phyloP scores from a whole-genome alignment of 169 alveolate species.

The Plasmodium billcollinsi region DNA sequence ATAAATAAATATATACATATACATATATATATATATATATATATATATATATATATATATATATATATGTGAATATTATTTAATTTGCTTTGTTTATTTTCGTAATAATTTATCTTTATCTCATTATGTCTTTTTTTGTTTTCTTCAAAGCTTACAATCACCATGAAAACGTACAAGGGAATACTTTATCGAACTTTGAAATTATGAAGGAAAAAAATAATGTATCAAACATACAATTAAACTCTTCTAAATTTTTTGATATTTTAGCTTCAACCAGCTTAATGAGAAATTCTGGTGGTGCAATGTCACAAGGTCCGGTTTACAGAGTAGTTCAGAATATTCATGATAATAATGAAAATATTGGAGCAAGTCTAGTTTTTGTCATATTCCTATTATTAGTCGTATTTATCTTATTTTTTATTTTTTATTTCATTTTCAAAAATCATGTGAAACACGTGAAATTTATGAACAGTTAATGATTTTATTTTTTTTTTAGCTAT shows the following conservation, averaged over 20 bases:
- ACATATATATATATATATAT: slow-evolving; percentile 1
- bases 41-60: not conserved
- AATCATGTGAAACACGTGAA: slow-evolving; percentile 57
- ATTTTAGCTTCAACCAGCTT: slow-evolving; percentile 30
- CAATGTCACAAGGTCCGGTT: not conserved
- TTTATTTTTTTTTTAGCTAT: not conserved
- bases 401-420: slow-evolving; percentile 47
- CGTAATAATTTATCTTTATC: not conserved
- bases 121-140: slow-evolving; percentile 3
- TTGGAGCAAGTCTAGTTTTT: slow-evolving; percentile 51
- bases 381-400: slow-evolving; percentile 33
- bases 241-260: slow-evolving; percentile 40
- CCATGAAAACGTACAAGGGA: slow-evolving; percentile 20
- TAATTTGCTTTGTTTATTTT: not conserved
- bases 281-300: slow-evolving; percentile 33
- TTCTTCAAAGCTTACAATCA: slow-evolving; percentile 14
- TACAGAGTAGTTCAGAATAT: slow-evolving; percentile 52
- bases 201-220: slow-evolving; percentile 53
- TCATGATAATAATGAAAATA: slow-evolving; percentile 68
- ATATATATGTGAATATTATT: not conserved
- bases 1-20: not conserved
- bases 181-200: slow-evolving; percentile 33
- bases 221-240: slow-evolving; percentile 53
- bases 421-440: slow-evolving; percentile 64
- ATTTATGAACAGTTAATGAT: slow-evolving; percentile 43